Evolutionary conservation across 2,329 filamentous ascomycete species (phyloP), one percentile per base, ranked within the genome.

Genomic region (Aspergillus latus): DNA sequence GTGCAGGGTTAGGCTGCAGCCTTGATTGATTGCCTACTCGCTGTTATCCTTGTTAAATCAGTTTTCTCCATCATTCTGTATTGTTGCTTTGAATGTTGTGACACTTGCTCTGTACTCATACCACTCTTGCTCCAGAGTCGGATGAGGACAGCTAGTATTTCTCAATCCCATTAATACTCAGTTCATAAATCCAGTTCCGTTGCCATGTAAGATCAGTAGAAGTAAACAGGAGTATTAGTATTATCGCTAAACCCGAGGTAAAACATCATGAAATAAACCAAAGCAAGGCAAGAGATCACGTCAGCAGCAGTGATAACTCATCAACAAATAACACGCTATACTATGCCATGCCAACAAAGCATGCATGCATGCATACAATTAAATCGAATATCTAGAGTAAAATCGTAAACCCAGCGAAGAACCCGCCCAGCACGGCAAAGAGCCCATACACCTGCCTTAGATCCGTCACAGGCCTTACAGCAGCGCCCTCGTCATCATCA

Each of bases 361-460:
- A 21, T 21, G 21, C 21, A 21, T 21, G 21, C 21, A 21, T 21
- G 21, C 21, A 21, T 21, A 21, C 21, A 21, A 21, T 21, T 21
- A 21, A 49, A 37, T 42, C 32, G 30, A 52, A 37, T 32, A n/a
- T 32, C 74, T 71, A 84, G 57, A 84, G 72, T 58, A 84, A 63
- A 56, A 78, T 59, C 44, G 83, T 78, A 64, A 87, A 85, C 13
- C 84, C 85, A 42, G 80, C 79, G 60, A 85, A 78, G 53, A 87
- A 73, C 32, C 80, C 79, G 49, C 78, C 78, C 43, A 82, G 73
- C 5, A 88, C 68, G 10, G 82, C 72, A 48, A 79, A 76, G 13
- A 85, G 69, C 36, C 84, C 82, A 64, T 85, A 86, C 29, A 80
- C 76, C 54, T 80, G 78, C 15, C 82, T 81, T 28, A 84, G 71